Percentiles rank a stretch among this genome's conserved stretches.
phyloP scores from a whole-genome alignment of 192 early-diverging fungal species.

The Podila minutissima region DNA sequence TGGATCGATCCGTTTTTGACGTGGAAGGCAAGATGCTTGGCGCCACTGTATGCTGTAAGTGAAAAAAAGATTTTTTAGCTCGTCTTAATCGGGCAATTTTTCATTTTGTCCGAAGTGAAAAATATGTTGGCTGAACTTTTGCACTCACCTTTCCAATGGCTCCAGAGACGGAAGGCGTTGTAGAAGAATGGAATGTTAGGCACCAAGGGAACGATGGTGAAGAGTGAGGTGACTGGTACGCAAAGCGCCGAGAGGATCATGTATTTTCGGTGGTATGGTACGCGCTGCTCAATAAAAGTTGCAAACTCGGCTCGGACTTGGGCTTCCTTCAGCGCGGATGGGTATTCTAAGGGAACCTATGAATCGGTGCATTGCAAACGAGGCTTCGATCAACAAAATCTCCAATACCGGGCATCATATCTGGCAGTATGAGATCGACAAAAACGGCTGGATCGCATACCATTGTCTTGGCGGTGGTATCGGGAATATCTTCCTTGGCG shows the following conservation, averaged over 20 bases:
- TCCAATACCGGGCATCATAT: background rate
- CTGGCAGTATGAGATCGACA: background rate
- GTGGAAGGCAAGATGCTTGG: conserved; percentile 46
- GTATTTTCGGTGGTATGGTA: conserved; percentile 77
- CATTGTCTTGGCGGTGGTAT: conserved; percentile 7
- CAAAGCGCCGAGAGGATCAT: conserved; percentile 73
- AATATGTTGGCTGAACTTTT: background rate
- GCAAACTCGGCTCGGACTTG: conserved; percentile 59
- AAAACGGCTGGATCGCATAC: background rate
- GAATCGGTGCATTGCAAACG: background rate
- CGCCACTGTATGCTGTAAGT: conserved; percentile 59
- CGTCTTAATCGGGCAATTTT: background rate
- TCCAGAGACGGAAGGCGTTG: conserved; percentile 82
- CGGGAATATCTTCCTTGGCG: conserved; percentile 55
- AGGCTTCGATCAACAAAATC: too few relatives aligned
- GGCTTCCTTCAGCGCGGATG: conserved; percentile 55
- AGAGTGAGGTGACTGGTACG: conserved; percentile 74
- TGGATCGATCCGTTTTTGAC: conserved; percentile 26
- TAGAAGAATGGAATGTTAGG: conserved; percentile 85
- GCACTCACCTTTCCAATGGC: conserved; percentile 77
- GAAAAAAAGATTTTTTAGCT: background rate
- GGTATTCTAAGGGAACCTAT: conserved; percentile 60
- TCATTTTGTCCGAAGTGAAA: too few relatives aligned
- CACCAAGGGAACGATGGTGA: conserved; percentile 76
- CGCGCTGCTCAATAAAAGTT: conserved; percentile 54